Evolutionary conservation across 2,329 filamentous ascomycete species (phyloP).

Genomic region (Sclerotinia spermophila): DNA sequence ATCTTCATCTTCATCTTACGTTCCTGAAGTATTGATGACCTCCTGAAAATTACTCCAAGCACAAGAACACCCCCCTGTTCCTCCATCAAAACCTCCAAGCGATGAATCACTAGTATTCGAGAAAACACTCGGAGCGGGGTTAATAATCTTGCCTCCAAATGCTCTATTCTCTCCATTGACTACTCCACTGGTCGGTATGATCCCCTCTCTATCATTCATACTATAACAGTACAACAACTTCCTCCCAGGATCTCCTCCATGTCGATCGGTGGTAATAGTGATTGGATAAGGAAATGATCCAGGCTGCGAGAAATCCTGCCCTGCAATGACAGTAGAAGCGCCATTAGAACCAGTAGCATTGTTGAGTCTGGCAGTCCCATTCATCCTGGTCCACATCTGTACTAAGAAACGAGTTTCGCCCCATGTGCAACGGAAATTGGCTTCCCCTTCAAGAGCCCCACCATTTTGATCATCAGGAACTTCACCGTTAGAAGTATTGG

Average conservation of each 20-base stretch:
- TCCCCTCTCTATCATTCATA: slow-evolving; percentile 46
- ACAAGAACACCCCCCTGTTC: slow-evolving; percentile 59
- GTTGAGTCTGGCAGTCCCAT: slow-evolving; percentile 44
- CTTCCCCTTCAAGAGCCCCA: slow-evolving; percentile 51
- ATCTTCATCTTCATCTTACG: not conserved
- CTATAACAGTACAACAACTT: slow-evolving; percentile 55
- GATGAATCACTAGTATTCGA: slow-evolving; percentile 39
- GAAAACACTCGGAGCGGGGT: slow-evolving; percentile 43
- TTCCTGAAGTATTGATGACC: slow-evolving; percentile 14
- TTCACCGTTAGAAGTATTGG: slow-evolving; percentile 40
- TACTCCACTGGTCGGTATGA: slow-evolving; percentile 44
- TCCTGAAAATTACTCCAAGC: slow-evolving; percentile 51
- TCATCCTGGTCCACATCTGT: slow-evolving; percentile 59
- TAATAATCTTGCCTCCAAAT: slow-evolving; percentile 51
- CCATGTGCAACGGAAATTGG: slow-evolving; percentile 56
- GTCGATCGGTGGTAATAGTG: slow-evolving; percentile 58
- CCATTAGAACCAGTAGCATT: slow-evolving; percentile 27
- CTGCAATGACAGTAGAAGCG: slow-evolving; percentile 25
- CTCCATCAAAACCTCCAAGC: slow-evolving; percentile 60
- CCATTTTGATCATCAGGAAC: slow-evolving; percentile 52
- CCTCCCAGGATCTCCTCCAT: slow-evolving; percentile 51
- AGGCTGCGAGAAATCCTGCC: slow-evolving; percentile 40
- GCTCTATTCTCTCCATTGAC: slow-evolving; percentile 49
- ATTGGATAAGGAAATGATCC: slow-evolving; percentile 63
- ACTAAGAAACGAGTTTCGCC: slow-evolving; percentile 59